Conservation (phyloP, 805 yeast genomes). For the Cyberlindnera japonica region DNA sequence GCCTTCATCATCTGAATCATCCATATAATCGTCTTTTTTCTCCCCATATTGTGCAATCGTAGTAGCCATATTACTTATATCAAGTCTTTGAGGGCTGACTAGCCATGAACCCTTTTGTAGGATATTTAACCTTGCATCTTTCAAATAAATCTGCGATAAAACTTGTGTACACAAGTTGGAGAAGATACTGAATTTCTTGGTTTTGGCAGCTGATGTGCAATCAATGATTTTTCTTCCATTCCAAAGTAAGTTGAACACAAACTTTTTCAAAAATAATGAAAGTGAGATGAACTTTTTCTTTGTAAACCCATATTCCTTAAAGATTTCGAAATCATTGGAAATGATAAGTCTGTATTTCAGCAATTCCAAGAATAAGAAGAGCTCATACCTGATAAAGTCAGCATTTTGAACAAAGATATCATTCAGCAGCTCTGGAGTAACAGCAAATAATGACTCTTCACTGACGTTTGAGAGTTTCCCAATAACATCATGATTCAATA, state of each 20-base stretch:
- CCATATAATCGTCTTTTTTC: constrained; percentile 20
- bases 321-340: constrained; percentile 61
- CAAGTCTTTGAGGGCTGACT: constrained; percentile 29
- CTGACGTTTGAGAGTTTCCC: constrained; percentile 1
- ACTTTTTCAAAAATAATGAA: constrained; percentile 44
- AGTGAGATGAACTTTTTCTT: constrained; percentile 36
- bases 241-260: constrained; percentile 50
- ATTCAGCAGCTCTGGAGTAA: constrained; percentile 13
- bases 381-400: constrained; percentile 27
- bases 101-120: constrained; percentile 55
- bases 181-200: constrained; percentile 18
- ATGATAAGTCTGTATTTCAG: constrained; percentile 65
- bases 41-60: constrained; percentile 44
- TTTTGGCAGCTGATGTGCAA: not conserved
- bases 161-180: constrained; percentile 44
- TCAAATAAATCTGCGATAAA: constrained; percentile 59
- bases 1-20: constrained; percentile 26
- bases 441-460: constrained; percentile 10
- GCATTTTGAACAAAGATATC: constrained; percentile 5
- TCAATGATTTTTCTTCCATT: constrained; percentile 18
- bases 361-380: constrained; percentile 54
- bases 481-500: constrained; percentile 19
- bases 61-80: constrained; percentile 35
- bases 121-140: constrained; percentile 59
- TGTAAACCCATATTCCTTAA: constrained; percentile 37